Conservation (phyloP, 2,329 filamentous ascomycete species). For the Cytospora leucostoma region DNA sequence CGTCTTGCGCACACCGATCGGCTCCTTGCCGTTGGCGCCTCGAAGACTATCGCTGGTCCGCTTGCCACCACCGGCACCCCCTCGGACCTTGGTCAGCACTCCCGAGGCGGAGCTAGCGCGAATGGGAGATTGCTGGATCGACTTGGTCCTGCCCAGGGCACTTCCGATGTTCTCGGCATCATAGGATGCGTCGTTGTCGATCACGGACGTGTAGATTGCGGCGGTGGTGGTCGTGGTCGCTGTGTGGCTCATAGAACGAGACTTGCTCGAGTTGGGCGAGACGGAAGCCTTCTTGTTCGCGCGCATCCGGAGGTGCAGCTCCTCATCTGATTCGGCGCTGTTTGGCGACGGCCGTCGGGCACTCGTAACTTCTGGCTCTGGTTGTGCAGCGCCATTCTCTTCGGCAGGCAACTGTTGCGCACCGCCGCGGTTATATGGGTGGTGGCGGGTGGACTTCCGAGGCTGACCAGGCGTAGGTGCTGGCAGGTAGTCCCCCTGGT, state of each 20-base stretch:
- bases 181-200: conserved; percentile 68
- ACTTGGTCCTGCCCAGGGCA: conserved; percentile 50
- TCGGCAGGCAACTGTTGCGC: conserved; percentile 47
- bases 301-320: conserved; percentile 75
- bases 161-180: conserved; percentile 71
- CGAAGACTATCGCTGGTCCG: conserved; percentile 48
- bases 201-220: conserved; percentile 59
- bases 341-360: conserved; percentile 61
- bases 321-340: conserved; percentile 75
- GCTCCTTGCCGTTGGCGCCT: conserved; percentile 45
- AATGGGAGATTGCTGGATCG: conserved; percentile 51
- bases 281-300: conserved; percentile 66
- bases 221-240: conserved; percentile 63
- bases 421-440: conserved; percentile 64
- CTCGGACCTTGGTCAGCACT: conserved; percentile 64
- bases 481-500: conserved; percentile 89
- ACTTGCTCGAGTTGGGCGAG: conserved; percentile 63
- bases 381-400: conserved; percentile 53
- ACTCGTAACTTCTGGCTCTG: conserved; percentile 62
- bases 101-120: conserved; percentile 56
- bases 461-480: conserved; percentile 95
- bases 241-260: conserved; percentile 73
- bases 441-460: conserved; percentile 81
- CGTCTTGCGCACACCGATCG: conserved; percentile 62
- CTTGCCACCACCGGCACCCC: conserved; percentile 35